phyloP scores from a whole-genome alignment of 148 eudicot genomes.

The Selenicereus undatus region DNA sequence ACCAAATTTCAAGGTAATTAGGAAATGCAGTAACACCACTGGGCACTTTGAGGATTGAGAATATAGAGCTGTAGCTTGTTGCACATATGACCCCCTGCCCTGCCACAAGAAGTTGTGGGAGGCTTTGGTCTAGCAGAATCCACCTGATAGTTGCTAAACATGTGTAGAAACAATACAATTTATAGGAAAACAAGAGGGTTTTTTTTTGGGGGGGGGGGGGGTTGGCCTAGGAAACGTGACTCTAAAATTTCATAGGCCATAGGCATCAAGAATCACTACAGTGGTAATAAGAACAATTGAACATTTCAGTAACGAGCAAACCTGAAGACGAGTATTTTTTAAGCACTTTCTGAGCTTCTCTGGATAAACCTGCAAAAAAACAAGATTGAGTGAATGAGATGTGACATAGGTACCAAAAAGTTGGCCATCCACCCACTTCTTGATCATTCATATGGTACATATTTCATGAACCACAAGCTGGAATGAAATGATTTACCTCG shows the following conservation, averaged over 20 bases:
- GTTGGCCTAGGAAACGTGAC: neutral
- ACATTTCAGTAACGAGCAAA: slow-evolving; percentile 7
- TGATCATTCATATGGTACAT: slow-evolving; percentile 3
- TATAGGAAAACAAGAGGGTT: neutral
- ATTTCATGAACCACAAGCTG: neutral
- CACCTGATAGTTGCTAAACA: neutral
- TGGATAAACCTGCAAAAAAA: slow-evolving; percentile 58
- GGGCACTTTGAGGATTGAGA: neutral
- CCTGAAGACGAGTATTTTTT: slow-evolving; percentile 77
- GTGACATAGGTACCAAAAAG: neutral
- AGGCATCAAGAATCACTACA: neutral
- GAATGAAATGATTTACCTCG: slow-evolving; percentile 44
- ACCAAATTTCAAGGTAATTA: neutral
- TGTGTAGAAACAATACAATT: neutral
- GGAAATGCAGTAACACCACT: neutral
- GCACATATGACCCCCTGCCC: neutral
- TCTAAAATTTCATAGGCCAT: neutral
- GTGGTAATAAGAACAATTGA: neutral
- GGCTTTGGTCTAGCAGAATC: neutral
- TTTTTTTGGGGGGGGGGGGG: neutral
- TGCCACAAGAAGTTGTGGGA: neutral
- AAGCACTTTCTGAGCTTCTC: slow-evolving; percentile 80
- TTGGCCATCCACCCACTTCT: neutral
- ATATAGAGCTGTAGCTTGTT: neutral
- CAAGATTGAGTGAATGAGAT: neutral